Base-by-base conservation (phyloP, 352 stramenopile species). In the Globisporangium carolinianum region DNA sequence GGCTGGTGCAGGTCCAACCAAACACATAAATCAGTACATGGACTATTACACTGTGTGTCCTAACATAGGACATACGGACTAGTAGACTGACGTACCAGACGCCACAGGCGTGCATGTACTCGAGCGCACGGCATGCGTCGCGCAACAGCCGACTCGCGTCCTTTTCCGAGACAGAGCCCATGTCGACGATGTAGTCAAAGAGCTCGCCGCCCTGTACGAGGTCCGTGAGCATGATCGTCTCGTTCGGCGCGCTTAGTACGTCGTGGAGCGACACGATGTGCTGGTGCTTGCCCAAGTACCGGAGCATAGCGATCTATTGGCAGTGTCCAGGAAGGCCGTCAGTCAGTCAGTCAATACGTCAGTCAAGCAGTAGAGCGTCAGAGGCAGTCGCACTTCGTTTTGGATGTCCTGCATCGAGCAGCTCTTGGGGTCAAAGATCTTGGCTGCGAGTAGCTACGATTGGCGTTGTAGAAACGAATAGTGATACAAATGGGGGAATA, bases 201-300 rank as follows among this genome's bases (percentile, higher is more conserved):
- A 92, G 68, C 59, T 92, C 79, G 36, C 82, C 79, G 48, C 82
- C 82, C 67, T 85, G 65, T 17, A 89, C 78, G 10, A 92, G 69
- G 51, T 92, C 82, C 54, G 69, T 89, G 58, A 92, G 69, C 79
- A 92, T 89, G 54, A 90, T 89, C 8, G 78, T 90, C 61, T 88
- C 73, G 35, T 84, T 63, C 43, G 82, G 65, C 4, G 75, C 58
- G 52, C 75, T 77, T 7, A 90, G 55, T 17, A 89, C 76, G 54
- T 90, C 79, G 17, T 86, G 76, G 8, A 92, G 68, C 9, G 73
- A 86, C 46, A 92, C 74, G 38, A 90, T 88, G 60, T 90, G 82
- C 41, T 58, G 62, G 2, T 32, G 24, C 24, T 32, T 32, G 24
- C 24, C 24, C 24, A 32, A 32, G 24, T 32, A 32, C 24, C 24